phyloP scores from a whole-genome alignment of 108 stramenopile species.

The Aurantiochytrium sp. region DNA sequence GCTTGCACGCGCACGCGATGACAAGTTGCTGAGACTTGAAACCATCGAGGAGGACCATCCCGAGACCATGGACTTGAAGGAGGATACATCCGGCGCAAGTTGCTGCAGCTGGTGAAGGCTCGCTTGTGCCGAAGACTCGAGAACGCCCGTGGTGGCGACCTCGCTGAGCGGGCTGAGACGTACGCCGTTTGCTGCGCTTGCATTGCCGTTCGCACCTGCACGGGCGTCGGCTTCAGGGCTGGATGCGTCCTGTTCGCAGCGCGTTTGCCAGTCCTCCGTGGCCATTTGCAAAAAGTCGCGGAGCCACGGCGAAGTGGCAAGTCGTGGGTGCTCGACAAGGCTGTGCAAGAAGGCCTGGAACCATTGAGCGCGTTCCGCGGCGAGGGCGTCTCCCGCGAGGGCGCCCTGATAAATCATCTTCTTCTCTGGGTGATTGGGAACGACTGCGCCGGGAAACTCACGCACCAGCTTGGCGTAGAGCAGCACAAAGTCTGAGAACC shows the following conservation, averaged over 20 bases:
- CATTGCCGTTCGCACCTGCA: not conserved
- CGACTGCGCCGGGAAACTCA: not conserved
- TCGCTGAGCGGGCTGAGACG: not conserved
- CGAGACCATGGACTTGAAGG: not conserved
- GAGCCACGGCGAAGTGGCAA: not conserved
- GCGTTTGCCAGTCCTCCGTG: not conserved
- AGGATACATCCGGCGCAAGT: not conserved
- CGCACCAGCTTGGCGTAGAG: not conserved
- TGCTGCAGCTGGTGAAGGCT: not conserved
- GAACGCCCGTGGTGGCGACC: not conserved
- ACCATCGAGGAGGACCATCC: not conserved
- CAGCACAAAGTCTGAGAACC: not conserved
- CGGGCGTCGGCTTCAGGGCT: not conserved
- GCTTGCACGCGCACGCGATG: not conserved
- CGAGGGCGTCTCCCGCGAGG: not conserved
- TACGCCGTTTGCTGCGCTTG: not conserved
- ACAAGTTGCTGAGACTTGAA: not conserved
- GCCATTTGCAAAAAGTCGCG: not conserved
- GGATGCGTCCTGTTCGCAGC: not conserved
- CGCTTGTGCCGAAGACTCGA: not conserved
- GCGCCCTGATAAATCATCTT: not conserved
- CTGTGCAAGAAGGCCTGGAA: not conserved
- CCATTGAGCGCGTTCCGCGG: not conserved
- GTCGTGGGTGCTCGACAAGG: not conserved
- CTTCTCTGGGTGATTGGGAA: not conserved